phyloP scores from a whole-genome alignment of 2,329 filamentous ascomycete species.

The Sporothrix brasiliensis region DNA sequence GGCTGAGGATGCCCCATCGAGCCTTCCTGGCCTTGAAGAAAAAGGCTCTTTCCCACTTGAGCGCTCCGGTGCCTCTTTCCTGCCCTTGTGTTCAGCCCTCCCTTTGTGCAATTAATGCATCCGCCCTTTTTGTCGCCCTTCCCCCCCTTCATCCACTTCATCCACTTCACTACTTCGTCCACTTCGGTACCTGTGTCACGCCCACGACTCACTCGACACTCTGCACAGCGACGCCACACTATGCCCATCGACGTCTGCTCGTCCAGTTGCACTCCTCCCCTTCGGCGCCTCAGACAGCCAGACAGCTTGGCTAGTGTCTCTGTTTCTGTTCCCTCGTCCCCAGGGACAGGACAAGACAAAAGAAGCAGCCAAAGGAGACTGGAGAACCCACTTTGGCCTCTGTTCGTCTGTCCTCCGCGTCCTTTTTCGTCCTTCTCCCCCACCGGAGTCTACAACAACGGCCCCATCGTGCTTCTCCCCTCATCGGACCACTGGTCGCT shows the following conservation, averaged over 20 bases:
- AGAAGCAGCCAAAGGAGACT: slow-evolving; percentile 26
- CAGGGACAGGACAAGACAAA: slow-evolving; percentile 11
- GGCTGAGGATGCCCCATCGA: slow-evolving; percentile 2
- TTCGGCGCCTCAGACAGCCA: slow-evolving; percentile 17
- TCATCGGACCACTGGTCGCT: slow-evolving; percentile 12
- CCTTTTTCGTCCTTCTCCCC: background rate
- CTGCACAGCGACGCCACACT: background rate
- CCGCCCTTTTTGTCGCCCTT: slow-evolving; percentile 29
- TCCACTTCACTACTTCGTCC: background rate
- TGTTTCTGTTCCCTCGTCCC: background rate
- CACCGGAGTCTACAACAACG: background rate
- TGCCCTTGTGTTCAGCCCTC: slow-evolving; percentile 24
- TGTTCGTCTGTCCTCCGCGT: slow-evolving; percentile 5
- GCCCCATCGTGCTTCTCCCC: background rate
- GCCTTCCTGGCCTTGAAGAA: slow-evolving; percentile 18
- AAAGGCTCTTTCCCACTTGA: slow-evolving; percentile 9
- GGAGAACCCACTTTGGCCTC: slow-evolving; percentile 16
- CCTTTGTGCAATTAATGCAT: slow-evolving; percentile 27
- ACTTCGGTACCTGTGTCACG: background rate
- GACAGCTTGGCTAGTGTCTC: background rate
- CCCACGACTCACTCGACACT: background rate
- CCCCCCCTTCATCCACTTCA: background rate
- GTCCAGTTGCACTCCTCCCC: slow-evolving; percentile 1
- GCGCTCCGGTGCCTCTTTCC: slow-evolving; percentile 17
- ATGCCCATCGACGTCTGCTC: background rate